Base-by-base conservation (phyloP, 306 rosid species). In the Rubus idaeus region DNA sequence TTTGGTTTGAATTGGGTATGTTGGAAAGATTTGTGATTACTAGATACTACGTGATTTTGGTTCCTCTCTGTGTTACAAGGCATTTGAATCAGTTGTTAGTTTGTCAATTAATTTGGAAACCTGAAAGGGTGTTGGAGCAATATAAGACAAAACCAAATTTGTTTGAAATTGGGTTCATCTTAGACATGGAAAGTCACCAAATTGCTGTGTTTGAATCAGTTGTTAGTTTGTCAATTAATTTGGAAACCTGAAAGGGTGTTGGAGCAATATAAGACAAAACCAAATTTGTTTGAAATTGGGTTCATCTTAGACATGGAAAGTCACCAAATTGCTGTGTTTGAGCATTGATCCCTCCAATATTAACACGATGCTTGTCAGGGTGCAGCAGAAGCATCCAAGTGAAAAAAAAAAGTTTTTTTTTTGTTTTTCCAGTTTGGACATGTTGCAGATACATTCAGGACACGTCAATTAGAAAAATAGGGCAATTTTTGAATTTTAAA, bases 211-310 rank as follows among this genome's bases (percentile, higher is more conserved):
- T 13, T 5, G 35, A 21, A 3, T 41, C 16, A 9, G 17, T 41
- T 66, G 23, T 66, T 66, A n/a, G 10, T n/a, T 66, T 66, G 49
- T 66, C 51, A 66, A 18, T 66, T 66, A 40, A 41, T 66, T 66
- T 41, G 17, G 50, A 41, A 66, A 66, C 51, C 71, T 41, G 0
- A 16, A 37, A 16, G 14, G 30, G 51, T 21, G 45, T 42, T 40
- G 10, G 10, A 11, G 72, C 72, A 45, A 68, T 26, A 45, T 68
- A 45, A 41, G 23, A 45, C 20, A 37, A 23, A 68, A 10, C 53
- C 20, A 68, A 66, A 9, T 41, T 40, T 66, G 35, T 66, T 66
- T 66, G 44, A 10, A 44, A 6, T 66, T 41, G 50, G 17, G 49
- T 41, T 51, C 51, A 44, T 52, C 18, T 68, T 44, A 0, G 51